Evolutionary conservation across 1,139 yeast genomes (phyloP).

Genomic region (Magnusiomyces tetraspermus): DNA sequence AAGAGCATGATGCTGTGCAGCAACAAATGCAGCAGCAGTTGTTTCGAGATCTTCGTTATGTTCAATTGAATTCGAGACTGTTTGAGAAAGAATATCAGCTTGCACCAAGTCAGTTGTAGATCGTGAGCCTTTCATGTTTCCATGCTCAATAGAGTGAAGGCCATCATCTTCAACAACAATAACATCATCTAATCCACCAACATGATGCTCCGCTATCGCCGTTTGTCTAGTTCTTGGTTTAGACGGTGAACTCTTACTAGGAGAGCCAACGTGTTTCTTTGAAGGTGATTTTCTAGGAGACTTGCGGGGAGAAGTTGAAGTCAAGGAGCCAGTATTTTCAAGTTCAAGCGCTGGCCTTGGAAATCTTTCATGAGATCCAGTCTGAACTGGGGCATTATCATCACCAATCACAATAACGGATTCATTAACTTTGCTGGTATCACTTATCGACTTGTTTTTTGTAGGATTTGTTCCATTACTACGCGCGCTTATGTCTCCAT

Average conservation of each 20-base stretch:
- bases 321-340: not conserved
- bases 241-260: not conserved
- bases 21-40: not conserved
- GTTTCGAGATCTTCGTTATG: conserved; percentile 4
- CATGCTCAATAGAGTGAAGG: not conserved
- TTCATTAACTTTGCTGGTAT: not conserved
- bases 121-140: not conserved
- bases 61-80: not conserved
- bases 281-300: not conserved
- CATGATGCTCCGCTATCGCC: not conserved
- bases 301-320: not conserved
- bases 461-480: not conserved
- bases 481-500: not conserved
- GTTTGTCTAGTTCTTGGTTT: not conserved
- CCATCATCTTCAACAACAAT: not conserved
- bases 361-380: not conserved
- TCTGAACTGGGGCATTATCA: not conserved
- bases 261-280: not conserved
- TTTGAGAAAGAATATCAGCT: not conserved
- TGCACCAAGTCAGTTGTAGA: conserved; percentile 5
- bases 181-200: not conserved
- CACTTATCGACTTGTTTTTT: not conserved
- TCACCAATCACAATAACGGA: not conserved
- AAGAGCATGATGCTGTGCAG: conserved; percentile 6
- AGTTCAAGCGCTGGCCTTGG: not conserved